Base-by-base conservation (phyloP, 306 rosid species). In the Luffa acutangula region DNA sequence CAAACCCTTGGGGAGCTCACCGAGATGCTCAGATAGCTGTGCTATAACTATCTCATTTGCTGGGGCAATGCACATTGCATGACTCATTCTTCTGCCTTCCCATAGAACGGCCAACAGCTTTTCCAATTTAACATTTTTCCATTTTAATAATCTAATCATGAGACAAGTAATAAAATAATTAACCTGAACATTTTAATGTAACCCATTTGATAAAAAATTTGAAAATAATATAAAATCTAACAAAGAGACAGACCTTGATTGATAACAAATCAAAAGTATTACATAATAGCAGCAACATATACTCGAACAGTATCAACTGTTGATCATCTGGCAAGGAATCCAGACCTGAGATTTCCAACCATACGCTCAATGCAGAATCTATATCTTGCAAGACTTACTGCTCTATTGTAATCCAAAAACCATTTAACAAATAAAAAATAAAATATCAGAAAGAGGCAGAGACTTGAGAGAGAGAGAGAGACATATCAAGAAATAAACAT, bases 331-430 rank as follows among this genome's bases (percentile, higher is more conserved):
- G 84, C 77, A 76, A 76, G 84, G 80, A 67, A 84, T 85, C 87
- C 80, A 86, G 82, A 65, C 15, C 46, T 62, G 75, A 85, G 76
- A 73, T 84, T 83, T 69, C 83, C 89, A 82, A 85, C 97, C 97
- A 94, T 57, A 84, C 60, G 81, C 89, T 87, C 79, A 94, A 77
- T 60, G 97, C 95, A 83, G 87, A 82, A 85, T 80, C 86, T 81
- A 92, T 83, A 83, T 94, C 98, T 85, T 84, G 85, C 77, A 89
- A 83, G 78, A 91, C 86, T 86, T 80, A 86, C 98, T 92, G 93
- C 81, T 84, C 82, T 57, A 62, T 65, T 70, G 69, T 81, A 43
- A 83, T 41, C 51, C 74, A 56, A 87, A 83, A 81, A 53, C 63
- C 85, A 83, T 66, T 63, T 65, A 54, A 80, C 41, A 20, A 17